Evolutionary conservation across 2,329 filamentous ascomycete genomes (phyloP), one percentile per base, ranked within the genome.

Genomic region (Simplicillium sp.): DNA sequence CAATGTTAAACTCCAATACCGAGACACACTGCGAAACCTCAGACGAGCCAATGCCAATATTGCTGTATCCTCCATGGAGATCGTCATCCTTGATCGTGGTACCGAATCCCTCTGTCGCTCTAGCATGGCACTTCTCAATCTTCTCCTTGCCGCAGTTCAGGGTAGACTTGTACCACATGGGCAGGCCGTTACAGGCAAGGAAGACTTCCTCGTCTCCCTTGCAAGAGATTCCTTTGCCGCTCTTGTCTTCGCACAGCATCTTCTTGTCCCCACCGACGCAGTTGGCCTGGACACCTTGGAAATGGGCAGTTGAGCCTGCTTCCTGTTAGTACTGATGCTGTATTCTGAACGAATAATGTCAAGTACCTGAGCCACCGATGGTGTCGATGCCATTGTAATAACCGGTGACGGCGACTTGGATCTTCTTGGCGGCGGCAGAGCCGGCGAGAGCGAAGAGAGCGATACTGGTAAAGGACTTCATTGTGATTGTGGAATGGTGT

Each of bases 331-430:
- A 34, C n/a, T n/a, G n/a, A 7, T 8, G 8, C n/a, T 9, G 7
- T 8, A 8, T 9, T 34, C 16, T 11, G 12, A 11, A 11, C 25
- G 16, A 12, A 14, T 36, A 18, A 36, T 18, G n/a, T 18, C n/a
- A n/a, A n/a, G n/a, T 39, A 28, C 38, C 38, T 4, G 38, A 39
- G 13, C 31, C 38, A 18, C 38, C 38, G 16, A 39, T 39, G 15
- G 38, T 39, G 31, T 39, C 38, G 13, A 39, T 39, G 12, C 38
- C 38, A n/a, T 39, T 39, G 29, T 39, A 39, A 13, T 39, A 39
- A 11, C 38, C 38, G 7, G 38, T 39, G 6, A 39, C 13, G 31
- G 38, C 38, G 11, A 34, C 38, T 18, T 39, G 38, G 7, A 39
- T 11, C 4, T 8, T 34, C 29, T 39, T 39, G 12, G 29, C 38